phyloP scores from a whole-genome alignment of 257 asterid genomes.

The Nicotiana undulata region DNA sequence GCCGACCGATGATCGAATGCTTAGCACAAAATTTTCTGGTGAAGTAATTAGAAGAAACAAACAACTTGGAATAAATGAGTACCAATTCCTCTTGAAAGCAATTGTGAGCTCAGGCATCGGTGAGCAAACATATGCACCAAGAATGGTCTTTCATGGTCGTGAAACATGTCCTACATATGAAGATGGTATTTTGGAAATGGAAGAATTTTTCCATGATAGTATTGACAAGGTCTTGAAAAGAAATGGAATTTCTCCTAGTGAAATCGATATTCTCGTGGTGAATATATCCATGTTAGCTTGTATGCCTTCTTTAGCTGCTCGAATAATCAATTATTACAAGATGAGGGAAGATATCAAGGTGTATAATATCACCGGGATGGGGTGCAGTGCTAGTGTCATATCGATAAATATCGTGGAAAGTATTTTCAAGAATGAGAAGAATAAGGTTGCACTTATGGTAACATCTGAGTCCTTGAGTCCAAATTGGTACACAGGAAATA shows the following conservation, averaged over 20 bases:
- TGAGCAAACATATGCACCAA: slow-evolving; percentile 79
- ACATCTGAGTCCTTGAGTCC: slow-evolving; percentile 71
- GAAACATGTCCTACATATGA: slow-evolving; percentile 44
- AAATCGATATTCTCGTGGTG: slow-evolving; percentile 71
- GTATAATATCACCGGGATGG: slow-evolving; percentile 82
- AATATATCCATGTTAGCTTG: slow-evolving; percentile 69
- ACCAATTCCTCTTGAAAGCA: slow-evolving; percentile 69
- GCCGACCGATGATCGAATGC: slow-evolving; percentile 42
- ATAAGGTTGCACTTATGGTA: slow-evolving; percentile 46
- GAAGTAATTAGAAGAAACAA: slow-evolving; percentile 64
- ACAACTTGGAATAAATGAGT: slow-evolving; percentile 59
- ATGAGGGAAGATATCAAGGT: slow-evolving; percentile 63
- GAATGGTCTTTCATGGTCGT: slow-evolving; percentile 54
- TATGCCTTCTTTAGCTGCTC: slow-evolving; percentile 47
- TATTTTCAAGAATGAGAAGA: slow-evolving; percentile 31
- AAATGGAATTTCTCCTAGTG: slow-evolving; percentile 36
- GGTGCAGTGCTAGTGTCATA: slow-evolving; percentile 80
- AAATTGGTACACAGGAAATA: slow-evolving; percentile 75
- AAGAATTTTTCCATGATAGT: slow-evolving; percentile 51
- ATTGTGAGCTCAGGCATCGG: slow-evolving; percentile 88
- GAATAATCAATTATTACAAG: slow-evolving; percentile 50
- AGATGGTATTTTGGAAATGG: slow-evolving; percentile 65
- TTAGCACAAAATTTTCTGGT: slow-evolving; percentile 53
- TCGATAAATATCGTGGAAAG: slow-evolving; percentile 46
- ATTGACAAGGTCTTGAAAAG: slow-evolving; percentile 38